These are phyloP conservation scores for Spinellus fusiger DNA, from an alignment of 192 early-diverging fungal species.

Conservation along the genomic window DNA sequence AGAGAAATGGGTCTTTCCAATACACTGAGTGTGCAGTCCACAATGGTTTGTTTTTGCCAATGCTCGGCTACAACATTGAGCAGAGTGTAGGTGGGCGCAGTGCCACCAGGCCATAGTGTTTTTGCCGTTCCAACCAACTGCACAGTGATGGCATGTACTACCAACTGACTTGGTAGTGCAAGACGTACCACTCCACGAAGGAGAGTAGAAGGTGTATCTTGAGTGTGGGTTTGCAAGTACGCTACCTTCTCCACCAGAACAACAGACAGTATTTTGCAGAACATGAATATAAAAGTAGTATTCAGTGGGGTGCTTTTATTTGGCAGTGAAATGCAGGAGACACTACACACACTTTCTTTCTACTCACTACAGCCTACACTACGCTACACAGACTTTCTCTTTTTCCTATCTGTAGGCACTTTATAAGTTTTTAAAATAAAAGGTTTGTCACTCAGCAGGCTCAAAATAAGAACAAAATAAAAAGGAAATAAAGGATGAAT, in stretches of 20 bases:
- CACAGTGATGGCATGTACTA: conserved; percentile 14
- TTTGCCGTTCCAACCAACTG: conserved; percentile 26
- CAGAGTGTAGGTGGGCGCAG: neutral
- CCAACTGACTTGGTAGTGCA: neutral
- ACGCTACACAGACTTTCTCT: too few species aligned
- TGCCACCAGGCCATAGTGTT: conserved; percentile 32
- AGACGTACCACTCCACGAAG: conserved; percentile 21
- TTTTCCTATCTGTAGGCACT: too few species aligned
- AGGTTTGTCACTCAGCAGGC: too few species aligned
- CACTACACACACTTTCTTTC: too few species aligned
- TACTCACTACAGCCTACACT: too few species aligned
- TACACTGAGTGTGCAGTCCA: conserved; percentile 14
- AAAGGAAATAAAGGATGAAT: too few species aligned
- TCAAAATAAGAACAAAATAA: too few species aligned
- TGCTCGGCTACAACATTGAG: conserved; percentile 7
- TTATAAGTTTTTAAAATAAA: too few species aligned
- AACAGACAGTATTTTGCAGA: conserved; percentile 22
- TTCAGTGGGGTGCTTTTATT: too few species aligned
- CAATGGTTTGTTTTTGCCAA: conserved; percentile 20
- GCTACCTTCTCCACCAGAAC: conserved; percentile 24
- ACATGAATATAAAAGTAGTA: conserved; percentile 8
- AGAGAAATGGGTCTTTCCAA: neutral
- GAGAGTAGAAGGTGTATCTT: conserved; percentile 17
- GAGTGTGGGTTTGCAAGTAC: conserved; percentile 17
- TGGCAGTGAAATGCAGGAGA: too few species aligned